These are phyloP conservation scores for Avicennia marina DNA, from an alignment of 257 asterid genomes.

Conservation along the genomic window DNA sequence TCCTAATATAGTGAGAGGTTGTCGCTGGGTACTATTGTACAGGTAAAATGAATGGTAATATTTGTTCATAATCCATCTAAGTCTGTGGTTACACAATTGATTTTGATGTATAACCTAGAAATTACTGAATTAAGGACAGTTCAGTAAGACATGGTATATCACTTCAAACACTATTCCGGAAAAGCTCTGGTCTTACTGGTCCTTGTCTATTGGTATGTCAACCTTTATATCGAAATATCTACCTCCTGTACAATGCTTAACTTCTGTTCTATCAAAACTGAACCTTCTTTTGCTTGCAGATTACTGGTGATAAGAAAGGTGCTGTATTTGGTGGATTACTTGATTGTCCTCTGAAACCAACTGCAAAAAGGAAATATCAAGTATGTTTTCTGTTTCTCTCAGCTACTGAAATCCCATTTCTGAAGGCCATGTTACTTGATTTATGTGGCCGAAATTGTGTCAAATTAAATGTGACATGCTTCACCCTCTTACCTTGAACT, in stretches of 20 bases:
- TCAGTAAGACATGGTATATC: slow-evolving; percentile 92
- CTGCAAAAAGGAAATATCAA: slow-evolving; percentile 86
- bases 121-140: slow-evolving; percentile 86
- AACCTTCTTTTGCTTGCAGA: slow-evolving; percentile 36
- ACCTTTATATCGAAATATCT: neutral
- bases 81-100: slow-evolving; percentile 8
- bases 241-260: neutral
- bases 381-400: slow-evolving; percentile 33
- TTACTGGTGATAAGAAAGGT: slow-evolving; percentile 90
- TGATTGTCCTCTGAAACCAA: slow-evolving; percentile 81
- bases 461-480: neutral
- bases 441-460: neutral
- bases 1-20: slow-evolving; percentile 90
- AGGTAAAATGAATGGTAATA: slow-evolving; percentile 43
- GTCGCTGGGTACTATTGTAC: slow-evolving; percentile 80
- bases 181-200: slow-evolving; percentile 53
- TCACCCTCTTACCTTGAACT: slow-evolving; percentile 3
- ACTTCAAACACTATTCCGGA: slow-evolving; percentile 80
- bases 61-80: slow-evolving; percentile 2
- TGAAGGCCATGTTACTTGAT: neutral
- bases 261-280: neutral
- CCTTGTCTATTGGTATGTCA: slow-evolving; percentile 82
- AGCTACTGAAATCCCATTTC: neutral
- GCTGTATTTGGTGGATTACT: slow-evolving; percentile 93
- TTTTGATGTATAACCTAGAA: slow-evolving; percentile 30